A percentile compares a stretch with the other conserved stretches of the same genome.
Evolutionary conservation across 352 stramenopile species (phyloP).

Genomic region (Thalassiosira livingstoniorum): DNA sequence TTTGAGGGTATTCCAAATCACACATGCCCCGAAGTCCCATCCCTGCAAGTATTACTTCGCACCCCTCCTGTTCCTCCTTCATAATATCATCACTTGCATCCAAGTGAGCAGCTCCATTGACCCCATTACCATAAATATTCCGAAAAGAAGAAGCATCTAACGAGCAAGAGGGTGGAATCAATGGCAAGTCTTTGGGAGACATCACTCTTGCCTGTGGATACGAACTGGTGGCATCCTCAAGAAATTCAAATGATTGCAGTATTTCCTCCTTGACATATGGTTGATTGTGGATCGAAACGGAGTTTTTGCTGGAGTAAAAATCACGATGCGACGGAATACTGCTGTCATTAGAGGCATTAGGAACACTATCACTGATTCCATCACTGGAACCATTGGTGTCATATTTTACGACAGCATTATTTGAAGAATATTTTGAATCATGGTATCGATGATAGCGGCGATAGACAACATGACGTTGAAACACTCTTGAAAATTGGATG

Average conservation of each 20-base stretch:
- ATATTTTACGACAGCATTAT: background rate
- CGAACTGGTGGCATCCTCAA: constrained; percentile 59
- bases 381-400: background rate
- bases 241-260: constrained; percentile 67
- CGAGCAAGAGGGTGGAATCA: constrained; percentile 39
- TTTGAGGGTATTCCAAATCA: constrained; percentile 53
- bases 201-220: constrained; percentile 59
- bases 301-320: background rate
- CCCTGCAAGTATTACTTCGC: constrained; percentile 48
- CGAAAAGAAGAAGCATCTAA: background rate
- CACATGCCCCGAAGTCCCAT: constrained; percentile 44
- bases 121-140: constrained; percentile 9
- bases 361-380: background rate
- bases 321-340: background rate
- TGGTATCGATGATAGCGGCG: background rate
- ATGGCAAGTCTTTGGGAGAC: constrained; percentile 38
- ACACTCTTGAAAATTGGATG: constrained; percentile 62
- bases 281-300: background rate
- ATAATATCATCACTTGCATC: background rate
- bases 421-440: background rate
- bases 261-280: constrained; percentile 10
- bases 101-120: background rate
- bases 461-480: constrained; percentile 61
- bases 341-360: background rate
- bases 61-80: constrained; percentile 39